Percentiles rank a stretch among this genome's conserved stretches.
These are phyloP conservation scores for Elsinoe ampelina DNA, from an alignment of 2,329 filamentous ascomycete genomes.

Conservation along the genomic window DNA sequence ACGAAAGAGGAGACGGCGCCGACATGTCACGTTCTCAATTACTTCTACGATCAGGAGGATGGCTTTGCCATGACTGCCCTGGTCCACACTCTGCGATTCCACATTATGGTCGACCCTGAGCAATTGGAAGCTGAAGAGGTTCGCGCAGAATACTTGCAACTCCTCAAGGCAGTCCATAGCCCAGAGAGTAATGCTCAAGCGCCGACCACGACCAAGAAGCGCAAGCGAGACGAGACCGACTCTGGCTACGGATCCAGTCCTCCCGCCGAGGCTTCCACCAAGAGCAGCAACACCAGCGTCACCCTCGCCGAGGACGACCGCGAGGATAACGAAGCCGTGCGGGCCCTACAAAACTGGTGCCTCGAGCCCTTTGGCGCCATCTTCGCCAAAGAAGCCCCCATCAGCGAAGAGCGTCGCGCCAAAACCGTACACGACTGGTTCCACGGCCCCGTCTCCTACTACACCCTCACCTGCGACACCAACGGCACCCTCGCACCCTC, in stretches of 20 bases:
- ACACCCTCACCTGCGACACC: slow-evolving; percentile 19
- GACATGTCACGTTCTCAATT: slow-evolving; percentile 23
- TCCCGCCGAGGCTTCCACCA: neutral
- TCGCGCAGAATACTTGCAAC: slow-evolving; percentile 19
- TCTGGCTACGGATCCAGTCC: slow-evolving; percentile 12
- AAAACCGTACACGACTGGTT: slow-evolving; percentile 27
- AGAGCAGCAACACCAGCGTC: slow-evolving; percentile 12
- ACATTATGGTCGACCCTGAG: slow-evolving; percentile 25
- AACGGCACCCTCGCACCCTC: slow-evolving; percentile 21
- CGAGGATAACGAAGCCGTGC: slow-evolving; percentile 18
- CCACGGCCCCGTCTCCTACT: slow-evolving; percentile 23
- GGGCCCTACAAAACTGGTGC: slow-evolving; percentile 25
- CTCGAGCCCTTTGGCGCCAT: slow-evolving; percentile 20
- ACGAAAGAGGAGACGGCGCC: slow-evolving; percentile 12
- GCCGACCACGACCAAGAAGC: neutral
- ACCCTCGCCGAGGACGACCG: slow-evolving; percentile 15
- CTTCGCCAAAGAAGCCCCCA: slow-evolving; percentile 17
- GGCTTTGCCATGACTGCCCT: slow-evolving; percentile 26
- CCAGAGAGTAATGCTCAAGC: slow-evolving; percentile 12
- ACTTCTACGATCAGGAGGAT: slow-evolving; percentile 26
- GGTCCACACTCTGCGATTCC: slow-evolving; percentile 25
- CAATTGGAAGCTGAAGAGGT: slow-evolving; percentile 19
- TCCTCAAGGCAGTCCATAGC: slow-evolving; percentile 20
- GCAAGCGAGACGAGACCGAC: slow-evolving; percentile 12
- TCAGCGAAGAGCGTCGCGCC: slow-evolving; percentile 7